Conservation (phyloP, 768 basidiomycete species). For the Lactifluus pinguis region DNA sequence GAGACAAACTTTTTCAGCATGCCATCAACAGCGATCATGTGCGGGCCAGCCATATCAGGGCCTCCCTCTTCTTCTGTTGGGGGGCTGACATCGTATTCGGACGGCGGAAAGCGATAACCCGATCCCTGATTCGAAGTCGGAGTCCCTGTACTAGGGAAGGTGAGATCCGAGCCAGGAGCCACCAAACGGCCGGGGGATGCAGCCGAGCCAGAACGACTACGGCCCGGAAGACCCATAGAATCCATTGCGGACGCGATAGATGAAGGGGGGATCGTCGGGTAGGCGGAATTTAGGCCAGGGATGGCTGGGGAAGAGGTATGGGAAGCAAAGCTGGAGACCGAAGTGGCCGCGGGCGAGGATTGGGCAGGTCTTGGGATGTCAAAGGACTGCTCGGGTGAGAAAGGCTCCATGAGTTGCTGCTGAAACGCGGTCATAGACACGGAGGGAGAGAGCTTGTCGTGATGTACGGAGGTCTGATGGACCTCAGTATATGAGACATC, state of each 20-base stretch:
- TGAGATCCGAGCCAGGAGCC: conserved; percentile 22
- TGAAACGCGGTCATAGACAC: conserved; percentile 13
- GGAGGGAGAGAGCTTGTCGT: background rate
- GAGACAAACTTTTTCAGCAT: conserved; percentile 45
- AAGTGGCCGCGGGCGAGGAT: conserved; percentile 27
- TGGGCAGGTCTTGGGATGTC: conserved; percentile 24
- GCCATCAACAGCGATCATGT: conserved; percentile 41
- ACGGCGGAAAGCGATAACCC: conserved; percentile 23
- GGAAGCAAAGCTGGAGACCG: conserved; percentile 27
- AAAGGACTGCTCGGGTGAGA: conserved; percentile 7
- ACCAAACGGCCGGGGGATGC: conserved; percentile 26
- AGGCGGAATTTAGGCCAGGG: conserved; percentile 26
- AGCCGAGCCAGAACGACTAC: conserved; percentile 28
- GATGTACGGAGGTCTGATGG: conserved; percentile 6
- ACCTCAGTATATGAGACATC: conserved; percentile 18
- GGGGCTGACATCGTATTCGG: conserved; percentile 20
- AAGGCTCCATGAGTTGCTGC: conserved; percentile 7
- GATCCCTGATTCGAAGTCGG: conserved; percentile 23
- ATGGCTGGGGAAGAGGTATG: conserved; percentile 28
- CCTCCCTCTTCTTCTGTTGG: conserved; percentile 23
- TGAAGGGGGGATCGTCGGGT: conserved; percentile 22
- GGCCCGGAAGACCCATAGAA: conserved; percentile 18
- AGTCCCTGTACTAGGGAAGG: conserved; percentile 23
- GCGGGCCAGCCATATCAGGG: conserved; percentile 34
- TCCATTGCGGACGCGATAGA: conserved; percentile 31